Percentiles rank a stretch among this genome's conserved stretches.
phyloP scores from a whole-genome alignment of 805 yeast species.

The Ogataea zsoltii region DNA sequence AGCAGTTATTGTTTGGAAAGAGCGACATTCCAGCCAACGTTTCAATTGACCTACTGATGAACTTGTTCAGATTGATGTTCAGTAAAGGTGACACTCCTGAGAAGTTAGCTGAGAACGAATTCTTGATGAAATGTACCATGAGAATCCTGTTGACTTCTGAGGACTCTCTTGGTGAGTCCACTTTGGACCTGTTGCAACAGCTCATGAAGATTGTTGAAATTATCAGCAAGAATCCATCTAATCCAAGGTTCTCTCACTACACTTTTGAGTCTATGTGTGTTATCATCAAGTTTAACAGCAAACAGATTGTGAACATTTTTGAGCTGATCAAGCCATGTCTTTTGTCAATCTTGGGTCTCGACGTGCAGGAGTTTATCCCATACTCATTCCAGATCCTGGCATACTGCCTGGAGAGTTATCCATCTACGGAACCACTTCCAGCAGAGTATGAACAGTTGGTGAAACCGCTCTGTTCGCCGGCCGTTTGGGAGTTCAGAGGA shows the following conservation, averaged over 20 bases:
- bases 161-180: slow-evolving; percentile 52
- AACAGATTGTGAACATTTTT: slow-evolving; percentile 43
- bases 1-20: slow-evolving; percentile 65
- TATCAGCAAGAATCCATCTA: slow-evolving; percentile 88
- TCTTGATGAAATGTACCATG: slow-evolving; percentile 85
- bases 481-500: slow-evolving; percentile 90
- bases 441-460: slow-evolving; percentile 62
- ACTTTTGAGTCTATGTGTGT: slow-evolving; percentile 86
- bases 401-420: slow-evolving; percentile 64
- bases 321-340: slow-evolving; percentile 64
- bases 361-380: slow-evolving; percentile 92
- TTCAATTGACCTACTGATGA: slow-evolving; percentile 59
- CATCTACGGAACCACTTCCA: slow-evolving; percentile 55
- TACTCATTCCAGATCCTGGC: slow-evolving; percentile 91
- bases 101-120: slow-evolving; percentile 92
- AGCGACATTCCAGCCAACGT: slow-evolving; percentile 65
- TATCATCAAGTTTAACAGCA: slow-evolving; percentile 52
- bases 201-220: slow-evolving; percentile 66
- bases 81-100: slow-evolving; percentile 70
- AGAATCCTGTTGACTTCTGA: slow-evolving; percentile 75
- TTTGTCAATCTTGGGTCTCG: slow-evolving; percentile 68
- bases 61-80: slow-evolving; percentile 66
- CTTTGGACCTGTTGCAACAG: slow-evolving; percentile 57
- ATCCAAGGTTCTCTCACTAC: slow-evolving; percentile 90
- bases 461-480: slow-evolving; percentile 84